Evolutionary conservation across 805 yeast species (phyloP).

Genomic region (Candida sphagnicola): DNA sequence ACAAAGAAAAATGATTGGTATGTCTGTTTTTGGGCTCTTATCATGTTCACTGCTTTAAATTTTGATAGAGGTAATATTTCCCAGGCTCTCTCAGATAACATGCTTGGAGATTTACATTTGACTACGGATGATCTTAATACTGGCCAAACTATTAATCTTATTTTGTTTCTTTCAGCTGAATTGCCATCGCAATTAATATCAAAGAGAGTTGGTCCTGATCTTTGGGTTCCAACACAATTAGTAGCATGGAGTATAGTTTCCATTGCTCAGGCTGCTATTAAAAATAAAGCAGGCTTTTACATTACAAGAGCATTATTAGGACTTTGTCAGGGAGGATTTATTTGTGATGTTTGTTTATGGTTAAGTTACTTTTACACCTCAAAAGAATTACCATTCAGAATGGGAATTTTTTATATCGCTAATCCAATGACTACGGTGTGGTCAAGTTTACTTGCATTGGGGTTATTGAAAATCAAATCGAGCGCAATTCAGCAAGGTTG

Average conservation of each 20-base stretch:
- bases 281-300: slow-evolving; percentile 38
- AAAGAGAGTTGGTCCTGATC: slow-evolving; percentile 60
- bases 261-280: slow-evolving; percentile 45
- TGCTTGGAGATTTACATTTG: slow-evolving; percentile 48
- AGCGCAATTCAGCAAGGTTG: slow-evolving; percentile 46
- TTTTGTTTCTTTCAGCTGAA: slow-evolving; percentile 54
- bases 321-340: slow-evolving; percentile 64
- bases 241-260: slow-evolving; percentile 55
- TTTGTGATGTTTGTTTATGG: slow-evolving; percentile 62
- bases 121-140: slow-evolving; percentile 57
- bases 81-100: slow-evolving; percentile 56
- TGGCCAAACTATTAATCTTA: slow-evolving; percentile 52
- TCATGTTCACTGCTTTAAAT: slow-evolving; percentile 57
- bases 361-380: slow-evolving; percentile 63
- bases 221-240: slow-evolving; percentile 59
- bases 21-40: slow-evolving; percentile 54
- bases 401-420: slow-evolving; percentile 58
- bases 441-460: slow-evolving; percentile 41
- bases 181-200: slow-evolving; percentile 64
- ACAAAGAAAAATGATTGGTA: slow-evolving; percentile 50
- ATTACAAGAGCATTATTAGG: slow-evolving; percentile 52
- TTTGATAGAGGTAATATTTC: slow-evolving; percentile 55
- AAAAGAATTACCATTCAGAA: slow-evolving; percentile 52
- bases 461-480: slow-evolving; percentile 49
- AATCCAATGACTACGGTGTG: slow-evolving; percentile 36